Evolutionary conservation across 1,139 yeast species (phyloP), one percentile per base, ranked within the genome.

Genomic region (Kodamaea fungicola): DNA sequence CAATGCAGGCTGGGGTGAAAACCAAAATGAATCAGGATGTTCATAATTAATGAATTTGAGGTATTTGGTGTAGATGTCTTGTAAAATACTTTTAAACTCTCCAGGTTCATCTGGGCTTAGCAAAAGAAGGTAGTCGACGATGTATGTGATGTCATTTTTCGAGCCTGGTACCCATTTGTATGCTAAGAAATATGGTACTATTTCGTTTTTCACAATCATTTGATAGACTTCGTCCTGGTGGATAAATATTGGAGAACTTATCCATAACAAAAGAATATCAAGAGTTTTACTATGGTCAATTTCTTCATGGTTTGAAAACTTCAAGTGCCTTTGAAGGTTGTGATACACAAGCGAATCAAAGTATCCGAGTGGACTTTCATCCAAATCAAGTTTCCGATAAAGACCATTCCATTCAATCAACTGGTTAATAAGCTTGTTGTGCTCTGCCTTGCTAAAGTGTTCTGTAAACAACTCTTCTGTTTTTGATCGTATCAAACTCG

Each of bases 51-150:
- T 32, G 36, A 32, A 53, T 2, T 26, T 31, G 22, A 34, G 25
- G 30, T 46, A 51, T 30, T 52, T 53, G 8, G 40, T 33, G 10
- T 35, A 28, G 7, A 53, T 31, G 25, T 32, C 31, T 8, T 35
- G 26, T 29, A 55, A 39, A 1, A 50, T 30, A 2, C 31, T 37
- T 21, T 40, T 36, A 19, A 53, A 54, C 8, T 36, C 33, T 2
- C 45, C 43, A 9, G 43, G 36, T 4, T 44, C 49, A 10, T 47
- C 51, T 2, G 46, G 40, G 3, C 45, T 39, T 19, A 59, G 40
- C 2, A 50, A 30, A 3, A 50, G 36, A 9, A 54, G 45, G 35
- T 48, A 56, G 28, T 57, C 62, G 2, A 55, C 44, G 9, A 54
- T 13, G 23, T 29, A 35, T 4, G 48, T 40, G 8, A 44, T 41